These are phyloP conservation scores for Podaxis sp. DNA, from an alignment of 768 basidiomycete genomes.

Conservation along the genomic window DNA sequence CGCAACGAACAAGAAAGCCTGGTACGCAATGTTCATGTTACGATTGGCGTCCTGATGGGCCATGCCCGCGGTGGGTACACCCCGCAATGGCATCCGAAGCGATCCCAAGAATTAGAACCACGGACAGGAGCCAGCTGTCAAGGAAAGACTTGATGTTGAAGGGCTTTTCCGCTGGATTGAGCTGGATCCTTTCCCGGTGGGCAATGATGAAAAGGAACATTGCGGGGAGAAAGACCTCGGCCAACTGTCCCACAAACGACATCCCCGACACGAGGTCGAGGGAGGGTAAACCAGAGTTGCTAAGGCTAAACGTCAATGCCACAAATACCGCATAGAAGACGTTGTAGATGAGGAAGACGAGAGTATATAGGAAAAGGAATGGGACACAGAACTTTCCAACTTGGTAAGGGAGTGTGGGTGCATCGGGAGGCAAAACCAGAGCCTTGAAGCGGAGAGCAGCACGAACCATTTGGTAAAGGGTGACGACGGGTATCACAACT, in stretches of 20 bases:
- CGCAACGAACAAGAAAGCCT: not conserved
- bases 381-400: constrained; percentile 7
- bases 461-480: not conserved
- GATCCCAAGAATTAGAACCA: constrained; percentile 3
- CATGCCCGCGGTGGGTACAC: not conserved
- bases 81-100: not conserved
- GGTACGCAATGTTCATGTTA: not conserved
- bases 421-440: not conserved
- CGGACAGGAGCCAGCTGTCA: not conserved
- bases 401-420: not conserved
- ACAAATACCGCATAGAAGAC: not conserved
- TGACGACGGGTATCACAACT: not conserved
- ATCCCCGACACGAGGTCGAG: not conserved
- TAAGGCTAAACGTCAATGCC: not conserved
- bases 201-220: constrained; percentile 1
- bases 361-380: not conserved
- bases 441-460: not conserved
- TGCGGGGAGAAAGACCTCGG: not conserved
- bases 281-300: not conserved
- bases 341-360: not conserved
- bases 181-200: constrained; percentile 4
- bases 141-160: constrained; percentile 7
- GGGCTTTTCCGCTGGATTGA: not conserved
- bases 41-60: not conserved
- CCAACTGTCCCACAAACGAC: not conserved